A percentile compares a stretch with the other conserved stretches of the same genome.
These are phyloP conservation scores for Darksidea phi DNA, from an alignment of 495 filamentous ascomycete genomes.

Conservation along the genomic window DNA sequence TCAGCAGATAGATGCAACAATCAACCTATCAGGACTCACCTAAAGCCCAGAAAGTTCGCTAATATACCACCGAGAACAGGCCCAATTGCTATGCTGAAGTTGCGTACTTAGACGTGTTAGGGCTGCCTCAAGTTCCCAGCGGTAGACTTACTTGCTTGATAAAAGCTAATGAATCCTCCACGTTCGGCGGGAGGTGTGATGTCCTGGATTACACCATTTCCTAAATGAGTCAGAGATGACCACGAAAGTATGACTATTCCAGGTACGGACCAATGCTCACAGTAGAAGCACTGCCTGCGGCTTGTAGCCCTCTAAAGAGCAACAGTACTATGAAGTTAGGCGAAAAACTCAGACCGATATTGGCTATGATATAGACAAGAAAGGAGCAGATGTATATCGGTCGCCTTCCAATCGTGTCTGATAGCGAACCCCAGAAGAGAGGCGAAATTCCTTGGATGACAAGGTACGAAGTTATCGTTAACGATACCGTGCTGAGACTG, in stretches of 20 bases:
- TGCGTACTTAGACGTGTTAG: conserved; percentile 1
- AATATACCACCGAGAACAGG: conserved; percentile 20
- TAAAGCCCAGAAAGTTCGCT: conserved; percentile 13
- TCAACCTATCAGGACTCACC: not conserved
- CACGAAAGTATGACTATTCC: not conserved
- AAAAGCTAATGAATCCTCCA: conserved; percentile 18
- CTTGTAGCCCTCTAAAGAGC: conserved; percentile 21
- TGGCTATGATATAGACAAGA: conserved; percentile 44
- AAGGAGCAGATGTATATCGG: conserved; percentile 48
- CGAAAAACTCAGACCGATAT: conserved; percentile 18
- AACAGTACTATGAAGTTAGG: conserved; percentile 14
- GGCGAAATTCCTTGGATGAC: conserved; percentile 54
- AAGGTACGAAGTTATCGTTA: conserved; percentile 42
- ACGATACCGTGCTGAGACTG: conserved; percentile 1
- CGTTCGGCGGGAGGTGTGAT: conserved; percentile 19
- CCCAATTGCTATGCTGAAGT: conserved; percentile 19
- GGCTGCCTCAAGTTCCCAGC: too few species aligned
- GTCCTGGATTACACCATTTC: conserved; percentile 18
- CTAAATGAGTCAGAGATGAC: not conserved
- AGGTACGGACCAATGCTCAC: conserved; percentile 43
- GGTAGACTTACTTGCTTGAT: conserved; percentile 12
- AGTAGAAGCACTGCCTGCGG: conserved; percentile 17
- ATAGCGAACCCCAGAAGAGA: conserved; percentile 50
- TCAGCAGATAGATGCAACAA: not conserved
- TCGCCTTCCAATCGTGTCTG: conserved; percentile 47